Conservation (phyloP, 164 flowering plant species). For the Annona cherimola region DNA sequence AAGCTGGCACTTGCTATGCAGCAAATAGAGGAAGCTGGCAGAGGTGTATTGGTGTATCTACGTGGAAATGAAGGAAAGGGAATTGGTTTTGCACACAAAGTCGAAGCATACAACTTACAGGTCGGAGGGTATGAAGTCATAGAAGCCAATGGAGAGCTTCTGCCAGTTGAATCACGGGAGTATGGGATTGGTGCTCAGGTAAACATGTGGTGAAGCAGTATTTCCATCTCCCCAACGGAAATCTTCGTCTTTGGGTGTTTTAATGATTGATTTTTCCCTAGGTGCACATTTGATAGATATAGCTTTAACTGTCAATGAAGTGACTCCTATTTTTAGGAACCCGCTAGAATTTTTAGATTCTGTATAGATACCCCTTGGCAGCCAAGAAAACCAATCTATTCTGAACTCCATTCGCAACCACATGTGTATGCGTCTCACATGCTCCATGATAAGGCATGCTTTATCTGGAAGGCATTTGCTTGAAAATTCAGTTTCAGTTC, state of each 20-base stretch:
- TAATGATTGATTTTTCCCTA: background rate
- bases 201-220: background rate
- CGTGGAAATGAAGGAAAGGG: constrained; percentile 99
- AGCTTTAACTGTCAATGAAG: background rate
- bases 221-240: background rate
- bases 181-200: constrained; percentile 99
- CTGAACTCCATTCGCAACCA: no score
- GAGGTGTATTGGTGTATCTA: constrained; percentile 84
- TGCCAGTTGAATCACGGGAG: constrained; percentile 93
- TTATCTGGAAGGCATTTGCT: no score
- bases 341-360: background rate
- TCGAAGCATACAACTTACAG: constrained; percentile 88
- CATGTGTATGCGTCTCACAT: no score
- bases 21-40: constrained; percentile 81
- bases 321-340: background rate
- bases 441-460: no score
- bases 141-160: constrained; percentile 90
- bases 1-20: constrained; percentile 93
- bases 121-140: constrained; percentile 93
- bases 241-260: no score
- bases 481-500: no score
- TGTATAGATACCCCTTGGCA: background rate
- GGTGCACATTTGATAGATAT: background rate
- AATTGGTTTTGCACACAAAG: constrained; percentile 95
- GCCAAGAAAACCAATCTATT: no score